A percentile compares a stretch with the other conserved stretches of the same genome.
phyloP scores from a whole-genome alignment of 1,284 basidiomycete species.

The Pseudozyma sp. region DNA sequence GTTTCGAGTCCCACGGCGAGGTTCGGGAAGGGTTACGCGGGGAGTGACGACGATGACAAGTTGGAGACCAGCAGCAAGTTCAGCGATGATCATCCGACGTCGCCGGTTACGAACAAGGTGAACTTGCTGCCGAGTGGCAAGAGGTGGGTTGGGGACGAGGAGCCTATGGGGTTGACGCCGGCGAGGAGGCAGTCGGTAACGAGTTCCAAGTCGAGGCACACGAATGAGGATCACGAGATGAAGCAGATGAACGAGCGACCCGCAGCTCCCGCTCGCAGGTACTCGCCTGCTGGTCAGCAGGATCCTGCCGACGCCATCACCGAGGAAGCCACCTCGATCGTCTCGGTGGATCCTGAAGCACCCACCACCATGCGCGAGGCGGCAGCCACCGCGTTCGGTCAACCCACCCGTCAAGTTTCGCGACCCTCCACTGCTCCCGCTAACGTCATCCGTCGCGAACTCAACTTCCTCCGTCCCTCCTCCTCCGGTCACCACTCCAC shows the following conservation, averaged over 20 bases:
- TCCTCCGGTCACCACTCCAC: conserved; percentile 11
- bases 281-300: conserved; percentile 7
- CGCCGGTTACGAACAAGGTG: conserved; percentile 40
- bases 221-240: conserved; percentile 53
- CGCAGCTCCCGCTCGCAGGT: conserved; percentile 1
- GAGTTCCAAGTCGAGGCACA: conserved; percentile 24
- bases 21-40: conserved; percentile 29
- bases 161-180: conserved; percentile 9
- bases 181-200: conserved; percentile 31
- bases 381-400: neutral
- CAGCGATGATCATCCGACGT: conserved; percentile 36
- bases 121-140: conserved; percentile 34
- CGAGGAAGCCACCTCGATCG: conserved; percentile 32
- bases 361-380: conserved; percentile 16
- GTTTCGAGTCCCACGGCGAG: conserved; percentile 5
- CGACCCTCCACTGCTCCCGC: conserved; percentile 50
- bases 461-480: conserved; percentile 31
- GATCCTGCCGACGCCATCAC: conserved; percentile 41
- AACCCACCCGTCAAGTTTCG: neutral
- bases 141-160: conserved; percentile 20
- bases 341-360: conserved; percentile 11
- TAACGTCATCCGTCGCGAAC: conserved; percentile 14
- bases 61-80: conserved; percentile 42
- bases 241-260: conserved; percentile 30
- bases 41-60: conserved; percentile 48